Evolutionary conservation across 1,284 basidiomycete species (phyloP).

Genomic region (Malassezia yamatoensis): DNA sequence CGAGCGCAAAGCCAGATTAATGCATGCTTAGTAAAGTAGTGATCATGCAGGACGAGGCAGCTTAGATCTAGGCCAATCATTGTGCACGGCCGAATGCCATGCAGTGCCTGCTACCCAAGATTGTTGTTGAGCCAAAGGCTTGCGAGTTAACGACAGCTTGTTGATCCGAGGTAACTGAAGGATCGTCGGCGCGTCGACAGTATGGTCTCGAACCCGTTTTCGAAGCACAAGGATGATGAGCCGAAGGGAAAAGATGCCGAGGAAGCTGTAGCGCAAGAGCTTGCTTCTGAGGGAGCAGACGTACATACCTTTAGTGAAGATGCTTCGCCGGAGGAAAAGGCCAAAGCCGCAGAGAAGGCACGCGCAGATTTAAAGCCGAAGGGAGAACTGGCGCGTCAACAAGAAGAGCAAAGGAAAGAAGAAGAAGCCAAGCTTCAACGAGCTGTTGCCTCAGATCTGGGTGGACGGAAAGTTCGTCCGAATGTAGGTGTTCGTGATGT

Average conservation of each 20-base stretch:
- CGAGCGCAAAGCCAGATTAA: no score
- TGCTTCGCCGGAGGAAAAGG: slow-evolving; percentile 40
- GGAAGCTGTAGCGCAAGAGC: slow-evolving; percentile 22
- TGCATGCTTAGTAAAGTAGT: background rate
- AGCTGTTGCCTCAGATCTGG: slow-evolving; percentile 30
- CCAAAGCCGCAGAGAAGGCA: slow-evolving; percentile 26
- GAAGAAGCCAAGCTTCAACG: slow-evolving; percentile 10
- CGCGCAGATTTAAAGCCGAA: slow-evolving; percentile 27
- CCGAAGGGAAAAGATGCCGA: slow-evolving; percentile 17
- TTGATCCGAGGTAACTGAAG: no score
- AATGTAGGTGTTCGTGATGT: slow-evolving; percentile 35
- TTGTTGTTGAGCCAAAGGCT: no score
- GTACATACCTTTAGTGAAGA: slow-evolving; percentile 38
- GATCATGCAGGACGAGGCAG: background rate
- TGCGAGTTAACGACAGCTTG: no score
- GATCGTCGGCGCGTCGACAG: background rate
- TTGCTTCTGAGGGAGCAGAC: slow-evolving; percentile 29
- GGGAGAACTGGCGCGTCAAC: slow-evolving; percentile 15
- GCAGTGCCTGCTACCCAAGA: no score
- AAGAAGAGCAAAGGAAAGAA: slow-evolving; percentile 10
- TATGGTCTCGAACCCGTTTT: slow-evolving; percentile 10
- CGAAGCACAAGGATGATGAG: background rate
- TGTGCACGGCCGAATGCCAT: no score
- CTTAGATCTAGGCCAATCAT: no score
- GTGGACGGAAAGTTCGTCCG: slow-evolving; percentile 29